Percentiles rank a stretch among this genome's conserved stretches.
Conservation (phyloP, 148 eudicot species). For the Cornus controversa region DNA sequence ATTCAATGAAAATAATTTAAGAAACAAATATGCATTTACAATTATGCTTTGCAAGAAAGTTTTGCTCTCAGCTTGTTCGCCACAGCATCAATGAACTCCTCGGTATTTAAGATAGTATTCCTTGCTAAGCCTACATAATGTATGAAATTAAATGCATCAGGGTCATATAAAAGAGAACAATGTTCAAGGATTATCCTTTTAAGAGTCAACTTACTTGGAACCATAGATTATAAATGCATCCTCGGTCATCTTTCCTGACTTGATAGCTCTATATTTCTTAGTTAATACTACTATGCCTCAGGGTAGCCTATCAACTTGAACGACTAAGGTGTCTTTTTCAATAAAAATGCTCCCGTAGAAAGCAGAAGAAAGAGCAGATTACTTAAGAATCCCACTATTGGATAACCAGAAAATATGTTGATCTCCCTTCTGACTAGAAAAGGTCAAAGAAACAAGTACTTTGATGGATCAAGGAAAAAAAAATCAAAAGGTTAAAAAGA, state of each 20-base stretch:
- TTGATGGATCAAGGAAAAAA: no score
- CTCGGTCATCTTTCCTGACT: conserved; percentile 84
- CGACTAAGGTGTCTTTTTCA: no score
- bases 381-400: no score
- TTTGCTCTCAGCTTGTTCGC: conserved; percentile 69
- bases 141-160: neutral
- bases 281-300: no score
- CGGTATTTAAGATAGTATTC: conserved; percentile 66
- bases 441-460: no score
- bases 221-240: conserved; percentile 79
- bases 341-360: no score
- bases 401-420: no score
- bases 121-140: conserved; percentile 50
- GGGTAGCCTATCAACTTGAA: no score
- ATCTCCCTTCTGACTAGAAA: no score
- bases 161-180: neutral
- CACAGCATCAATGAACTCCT: conserved; percentile 82
- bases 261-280: no score
- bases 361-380: no score
- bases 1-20: neutral
- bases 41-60: conserved; percentile 17
- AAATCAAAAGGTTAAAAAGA: no score
- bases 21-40: neutral
- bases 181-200: neutral
- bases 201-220: conserved; percentile 48